Base-by-base conservation (phyloP, 1,284 basidiomycete species). In the Rhodotorula glutinis region DNA sequence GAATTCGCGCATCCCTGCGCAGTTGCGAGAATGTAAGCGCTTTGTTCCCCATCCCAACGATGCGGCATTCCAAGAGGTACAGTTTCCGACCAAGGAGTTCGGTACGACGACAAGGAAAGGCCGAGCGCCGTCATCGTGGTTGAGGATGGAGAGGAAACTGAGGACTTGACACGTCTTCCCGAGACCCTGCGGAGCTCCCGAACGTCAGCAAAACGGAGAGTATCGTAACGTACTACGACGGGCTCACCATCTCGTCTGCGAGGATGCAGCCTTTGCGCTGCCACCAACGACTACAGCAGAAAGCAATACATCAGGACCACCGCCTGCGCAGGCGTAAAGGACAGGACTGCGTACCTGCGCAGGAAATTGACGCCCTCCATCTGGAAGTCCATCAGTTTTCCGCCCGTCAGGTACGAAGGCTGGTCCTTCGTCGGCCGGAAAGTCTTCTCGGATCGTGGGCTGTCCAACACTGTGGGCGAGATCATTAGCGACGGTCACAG, bases 141-240 rank as follows among this genome's bases (percentile, higher is more conserved):
- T 82, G n/a, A 95, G 84, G 52, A 86, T 85, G 4, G 91, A 92
- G 8, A 98, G 80, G 78, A 94, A 90, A 0, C 89, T 87, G 40
- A 88, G 87, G 53, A 97, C 88, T 57, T 79, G 97, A 92, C 4
- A 98, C 0, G 94, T 97, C 82, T 94, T 94, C 0, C 91, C 92
- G 86, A 94, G 71, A 44, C 73, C 67, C 67, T 63, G 57, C 53
- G 30, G 14, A 25, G 55, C 33, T 38, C 33, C 33, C 11, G 33
- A 11, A n/a, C 11, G 33, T 38, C 33, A 10, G 51, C 9, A 53
- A 9, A n/a, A 19, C 27, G 40, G 27, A 13, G 10, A 21, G 57
- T 70, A 62, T 4, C 21, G 30, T 13, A 46, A 4, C 13, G 9
- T 4, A 17, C n/a, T 27, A 25, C 13, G 27, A 10, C 5, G 17